Conservation (phyloP, 2,329 filamentous ascomycete genomes). For the Alternaria viburni region DNA sequence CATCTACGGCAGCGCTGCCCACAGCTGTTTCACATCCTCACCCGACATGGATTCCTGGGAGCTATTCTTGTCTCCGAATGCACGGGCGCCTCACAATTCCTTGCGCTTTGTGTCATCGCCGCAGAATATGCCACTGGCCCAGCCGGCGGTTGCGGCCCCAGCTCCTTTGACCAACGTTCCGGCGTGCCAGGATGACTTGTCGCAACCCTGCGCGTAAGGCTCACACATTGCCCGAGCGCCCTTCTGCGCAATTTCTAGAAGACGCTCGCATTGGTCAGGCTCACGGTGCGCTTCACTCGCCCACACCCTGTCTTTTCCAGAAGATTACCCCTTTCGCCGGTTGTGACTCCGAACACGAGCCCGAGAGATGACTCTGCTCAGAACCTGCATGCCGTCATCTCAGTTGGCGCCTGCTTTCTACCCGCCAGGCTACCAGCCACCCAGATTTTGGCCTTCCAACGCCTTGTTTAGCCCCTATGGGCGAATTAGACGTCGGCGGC, state of each 20-base stretch:
- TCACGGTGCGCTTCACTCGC: conserved; percentile 35
- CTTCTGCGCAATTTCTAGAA: conserved; percentile 48
- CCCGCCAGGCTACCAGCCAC: conserved; percentile 9
- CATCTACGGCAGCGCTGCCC: conserved; percentile 34
- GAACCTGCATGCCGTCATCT: conserved; percentile 15
- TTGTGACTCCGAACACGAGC: conserved; percentile 17
- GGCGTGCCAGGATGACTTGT: conserved; percentile 31
- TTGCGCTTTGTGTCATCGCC: conserved; percentile 29
- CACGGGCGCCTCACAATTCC: conserved; percentile 38
- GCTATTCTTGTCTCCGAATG: conserved; percentile 41
- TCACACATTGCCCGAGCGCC: conserved; percentile 35
- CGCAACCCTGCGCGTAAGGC: conserved; percentile 36
- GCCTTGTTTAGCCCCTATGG: neutral
- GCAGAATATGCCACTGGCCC: conserved; percentile 28
- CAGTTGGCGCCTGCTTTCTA: conserved; percentile 19
- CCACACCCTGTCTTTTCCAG: conserved; percentile 45
- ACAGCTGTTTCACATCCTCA: conserved; percentile 42
- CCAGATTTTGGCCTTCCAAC: conserved; percentile 5
- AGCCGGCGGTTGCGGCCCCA: conserved; percentile 38
- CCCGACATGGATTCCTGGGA: conserved; percentile 25
- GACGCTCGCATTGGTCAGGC: conserved; percentile 23
- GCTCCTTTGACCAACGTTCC: conserved; percentile 35
- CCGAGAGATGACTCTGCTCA: conserved; percentile 25
- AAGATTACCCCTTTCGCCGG: conserved; percentile 46
- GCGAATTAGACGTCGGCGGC: conserved; percentile 12